Conservation (phyloP, 495 filamentous ascomycete genomes). For the Aspergillus nidulans region DNA sequence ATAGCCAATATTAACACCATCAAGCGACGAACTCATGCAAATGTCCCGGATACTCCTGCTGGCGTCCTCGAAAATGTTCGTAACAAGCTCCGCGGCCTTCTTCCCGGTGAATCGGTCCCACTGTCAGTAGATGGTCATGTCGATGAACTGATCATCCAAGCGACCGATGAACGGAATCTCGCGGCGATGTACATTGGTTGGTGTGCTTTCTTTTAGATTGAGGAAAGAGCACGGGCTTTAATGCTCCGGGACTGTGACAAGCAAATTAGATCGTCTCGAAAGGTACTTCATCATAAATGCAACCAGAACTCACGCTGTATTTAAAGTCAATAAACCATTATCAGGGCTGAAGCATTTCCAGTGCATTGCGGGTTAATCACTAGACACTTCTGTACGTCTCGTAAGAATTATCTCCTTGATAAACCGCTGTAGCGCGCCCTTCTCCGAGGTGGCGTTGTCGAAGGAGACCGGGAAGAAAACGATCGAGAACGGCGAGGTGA, state of each 20-base stretch:
- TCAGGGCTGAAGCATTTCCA: not conserved
- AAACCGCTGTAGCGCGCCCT: conserved; percentile 26
- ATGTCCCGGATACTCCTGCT: conserved; percentile 78
- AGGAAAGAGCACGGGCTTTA: not conserved
- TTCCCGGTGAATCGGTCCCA: conserved; percentile 82
- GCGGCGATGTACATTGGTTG: conserved; percentile 96
- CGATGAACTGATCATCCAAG: conserved; percentile 82
- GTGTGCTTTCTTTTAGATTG: conserved; percentile 78
- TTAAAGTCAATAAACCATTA: not conserved
- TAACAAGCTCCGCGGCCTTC: conserved; percentile 77
- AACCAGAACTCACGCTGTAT: not conserved
- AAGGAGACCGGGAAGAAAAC: conserved; percentile 27
- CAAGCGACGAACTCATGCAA: conserved; percentile 53
- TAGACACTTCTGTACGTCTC: not conserved
- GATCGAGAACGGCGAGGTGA: conserved; percentile 40
- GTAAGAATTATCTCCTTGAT: conserved; percentile 7
- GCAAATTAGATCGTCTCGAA: not conserved
- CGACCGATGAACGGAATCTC: conserved; percentile 70
- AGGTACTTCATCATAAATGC: not conserved
- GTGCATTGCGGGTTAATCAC: not conserved
- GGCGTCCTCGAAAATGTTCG: conserved; percentile 86
- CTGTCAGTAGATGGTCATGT: conserved; percentile 94
- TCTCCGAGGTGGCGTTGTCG: conserved; percentile 31
- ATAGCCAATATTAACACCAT: conserved; percentile 10
- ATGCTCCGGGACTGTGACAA: not conserved